phyloP scores from a whole-genome alignment of 768 basidiomycete genomes.

The Gymnopilus junonius region DNA sequence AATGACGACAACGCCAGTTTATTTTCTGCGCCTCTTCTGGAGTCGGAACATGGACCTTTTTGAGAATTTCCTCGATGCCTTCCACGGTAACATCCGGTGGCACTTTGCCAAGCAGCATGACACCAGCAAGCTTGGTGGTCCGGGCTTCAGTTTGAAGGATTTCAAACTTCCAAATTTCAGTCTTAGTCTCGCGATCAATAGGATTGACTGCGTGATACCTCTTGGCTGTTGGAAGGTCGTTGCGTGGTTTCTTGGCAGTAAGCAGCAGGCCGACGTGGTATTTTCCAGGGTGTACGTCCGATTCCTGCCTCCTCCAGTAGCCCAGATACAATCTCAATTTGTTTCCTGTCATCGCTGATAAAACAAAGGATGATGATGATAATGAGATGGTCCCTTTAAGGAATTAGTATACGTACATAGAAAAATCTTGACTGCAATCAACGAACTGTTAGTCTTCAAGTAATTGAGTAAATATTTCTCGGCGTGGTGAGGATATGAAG shows the following conservation, averaged over 20 bases:
- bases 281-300: background rate
- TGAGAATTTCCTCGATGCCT: background rate
- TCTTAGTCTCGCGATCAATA: background rate
- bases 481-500: too few species aligned
- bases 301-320: background rate
- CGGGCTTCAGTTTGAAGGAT: background rate
- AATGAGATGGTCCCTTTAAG: background rate
- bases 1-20: constrained; percentile 5
- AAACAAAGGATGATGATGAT: background rate
- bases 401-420: background rate
- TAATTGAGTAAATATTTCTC: too few species aligned
- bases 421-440: too few species aligned
- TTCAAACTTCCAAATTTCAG: constrained; percentile 2
- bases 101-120: constrained; percentile 6
- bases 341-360: background rate
- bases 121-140: background rate
- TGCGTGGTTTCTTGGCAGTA: background rate
- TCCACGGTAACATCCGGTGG: too few species aligned
- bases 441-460: too few species aligned
- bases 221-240: background rate
- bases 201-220: background rate
- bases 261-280: constrained; percentile 4
- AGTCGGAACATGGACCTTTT: background rate
- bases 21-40: background rate
- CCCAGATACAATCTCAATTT: constrained; percentile 2